Evolutionary conservation across 352 stramenopile species (phyloP), one percentile per base, ranked within the genome.

Genomic region (Globisporangium radiosum): DNA sequence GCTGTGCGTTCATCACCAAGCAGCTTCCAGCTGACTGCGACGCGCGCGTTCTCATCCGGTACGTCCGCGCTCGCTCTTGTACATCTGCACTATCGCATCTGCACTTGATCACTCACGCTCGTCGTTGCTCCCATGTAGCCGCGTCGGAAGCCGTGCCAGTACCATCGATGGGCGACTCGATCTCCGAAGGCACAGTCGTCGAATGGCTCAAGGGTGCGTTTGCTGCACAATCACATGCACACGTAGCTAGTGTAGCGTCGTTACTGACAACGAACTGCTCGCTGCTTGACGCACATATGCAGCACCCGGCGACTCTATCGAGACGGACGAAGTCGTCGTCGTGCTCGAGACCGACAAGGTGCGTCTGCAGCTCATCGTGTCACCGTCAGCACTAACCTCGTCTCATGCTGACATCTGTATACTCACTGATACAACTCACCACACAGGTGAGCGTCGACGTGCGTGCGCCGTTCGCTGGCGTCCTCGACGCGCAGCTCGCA

Each of bases 341-440:
- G 88, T 98, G 7, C 70, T 99, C 8, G 97, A 99, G 81, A 99
- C 97, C 5, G 97, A 99, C 75, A 99, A 99, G 82, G 95, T 99
- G 8, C 25, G 38, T 1, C 1, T 43, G 43, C 14, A 13, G 13
- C 1, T 7, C 15, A 11, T 52, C 43, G 36, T 4, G 52, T 39
- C 4, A 15, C 1, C 19, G 14, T 4, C 15, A 5, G 11, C 43
- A 48, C 50, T 54, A 0, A 5, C 45, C 25, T 33, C 25, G 25
- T 33, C 25, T 33, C 25, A 33, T 33, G 25, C 25, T 33, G 25
- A 33, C 25, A 33, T 33, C 25, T 33, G 25, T 33, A 33, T 33
- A 33, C 11, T 42, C 17, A 40, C 14, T 2, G 5, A 15, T 57
- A 47, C 47, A 1, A 37, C 13, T 7, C 36, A 19, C 8, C 15